phyloP scores from a whole-genome alignment of 2,329 filamentous ascomycete genomes.

The Aspergillus melleus region DNA sequence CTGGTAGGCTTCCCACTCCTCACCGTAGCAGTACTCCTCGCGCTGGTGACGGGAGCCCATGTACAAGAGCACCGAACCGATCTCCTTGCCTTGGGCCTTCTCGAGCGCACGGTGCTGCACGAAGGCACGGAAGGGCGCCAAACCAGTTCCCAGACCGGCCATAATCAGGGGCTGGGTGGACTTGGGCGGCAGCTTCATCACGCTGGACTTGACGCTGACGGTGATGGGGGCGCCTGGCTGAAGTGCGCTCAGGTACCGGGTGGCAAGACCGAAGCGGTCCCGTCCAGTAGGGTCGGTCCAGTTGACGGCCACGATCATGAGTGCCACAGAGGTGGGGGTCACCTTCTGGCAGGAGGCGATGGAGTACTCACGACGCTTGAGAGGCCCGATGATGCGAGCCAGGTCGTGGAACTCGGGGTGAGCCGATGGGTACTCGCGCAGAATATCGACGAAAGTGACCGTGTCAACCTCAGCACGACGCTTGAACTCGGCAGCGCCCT shows the following conservation, averaged over 20 bases:
- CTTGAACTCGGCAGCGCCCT: constrained; percentile 89
- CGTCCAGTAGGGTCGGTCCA: constrained; percentile 90
- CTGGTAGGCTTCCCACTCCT: constrained; percentile 98
- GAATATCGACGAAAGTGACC: constrained; percentile 83
- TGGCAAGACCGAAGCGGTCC: constrained; percentile 89
- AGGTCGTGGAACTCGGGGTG: constrained; percentile 88
- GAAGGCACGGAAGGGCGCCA: constrained; percentile 98
- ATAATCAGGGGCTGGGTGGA: constrained; percentile 95
- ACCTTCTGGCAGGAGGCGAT: constrained; percentile 97
- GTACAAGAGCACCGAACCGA: constrained; percentile 90
- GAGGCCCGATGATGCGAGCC: constrained; percentile 78
- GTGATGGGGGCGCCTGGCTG: constrained; percentile 76
- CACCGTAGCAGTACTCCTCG: constrained; percentile 97
- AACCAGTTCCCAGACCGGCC: constrained; percentile 96
- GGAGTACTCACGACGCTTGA: constrained; percentile 98
- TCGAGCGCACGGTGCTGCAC: constrained; percentile 98
- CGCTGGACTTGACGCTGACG: constrained; percentile 93
- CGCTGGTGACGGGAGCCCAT: constrained; percentile 96
- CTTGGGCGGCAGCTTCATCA: constrained; percentile 94
- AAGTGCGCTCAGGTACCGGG: constrained; percentile 79
- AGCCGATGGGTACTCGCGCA: constrained; percentile 86
- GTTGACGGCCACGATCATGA: constrained; percentile 96
- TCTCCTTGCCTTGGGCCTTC: constrained; percentile 93
- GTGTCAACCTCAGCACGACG: constrained; percentile 86
- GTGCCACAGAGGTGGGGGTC: constrained; percentile 80